Conservation (phyloP, 805 yeast genomes). For the Candida methanosorbosa region DNA sequence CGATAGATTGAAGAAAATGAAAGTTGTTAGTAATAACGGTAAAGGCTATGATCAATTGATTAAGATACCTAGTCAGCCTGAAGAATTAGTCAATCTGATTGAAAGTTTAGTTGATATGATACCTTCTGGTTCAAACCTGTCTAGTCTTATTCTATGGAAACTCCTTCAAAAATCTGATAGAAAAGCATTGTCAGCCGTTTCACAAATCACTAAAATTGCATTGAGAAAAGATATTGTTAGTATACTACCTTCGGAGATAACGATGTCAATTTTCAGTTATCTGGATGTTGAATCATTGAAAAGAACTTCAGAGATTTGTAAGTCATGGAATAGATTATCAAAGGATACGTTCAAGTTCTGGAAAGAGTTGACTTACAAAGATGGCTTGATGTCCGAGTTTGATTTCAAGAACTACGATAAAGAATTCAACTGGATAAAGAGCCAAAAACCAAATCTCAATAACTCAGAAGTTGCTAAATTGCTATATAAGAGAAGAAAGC, state of each 20-base stretch:
- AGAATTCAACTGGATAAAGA: conserved; percentile 12
- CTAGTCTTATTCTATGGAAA: conserved; percentile 35
- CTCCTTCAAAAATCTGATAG: conserved; percentile 53
- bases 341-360: conserved; percentile 57
- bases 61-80: conserved; percentile 14
- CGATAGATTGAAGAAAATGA: conserved; percentile 1
- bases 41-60: conserved; percentile 1
- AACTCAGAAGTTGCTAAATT: conserved; percentile 14
- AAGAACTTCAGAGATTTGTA: conserved; percentile 55
- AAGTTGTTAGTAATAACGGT: neutral
- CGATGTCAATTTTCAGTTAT: conserved; percentile 52
- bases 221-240: conserved; percentile 68
- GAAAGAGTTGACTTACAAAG: conserved; percentile 55
- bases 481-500: conserved; percentile 50
- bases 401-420: conserved; percentile 34
- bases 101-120: conserved; percentile 27
- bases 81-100: conserved; percentile 31
- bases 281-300: conserved; percentile 58
- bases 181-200: conserved; percentile 51
- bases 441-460: conserved; percentile 4
- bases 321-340: conserved; percentile 60
- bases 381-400: conserved; percentile 42
- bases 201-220: conserved; percentile 39
- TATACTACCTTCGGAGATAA: conserved; percentile 67
- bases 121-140: conserved; percentile 38